Percentiles rank a stretch among this genome's conserved stretches.
These are phyloP conservation scores for Fusarium napiforme DNA, from an alignment of 2,329 filamentous ascomycete species.

Conservation along the genomic window DNA sequence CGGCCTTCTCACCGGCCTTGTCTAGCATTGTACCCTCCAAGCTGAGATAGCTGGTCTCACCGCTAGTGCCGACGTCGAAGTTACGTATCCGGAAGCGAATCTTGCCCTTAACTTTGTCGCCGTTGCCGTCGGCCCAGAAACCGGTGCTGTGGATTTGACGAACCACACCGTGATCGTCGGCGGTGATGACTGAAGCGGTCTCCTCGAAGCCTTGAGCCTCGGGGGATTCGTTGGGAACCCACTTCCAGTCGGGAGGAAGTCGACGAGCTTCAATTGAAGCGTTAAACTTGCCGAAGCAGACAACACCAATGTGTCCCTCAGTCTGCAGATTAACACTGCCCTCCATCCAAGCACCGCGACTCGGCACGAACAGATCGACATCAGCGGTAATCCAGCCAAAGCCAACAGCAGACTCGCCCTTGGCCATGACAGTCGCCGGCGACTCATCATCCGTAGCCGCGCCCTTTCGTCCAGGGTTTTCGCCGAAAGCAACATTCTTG, in stretches of 20 bases:
- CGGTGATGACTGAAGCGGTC: constrained; percentile 54
- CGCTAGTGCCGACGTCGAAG: constrained; percentile 81
- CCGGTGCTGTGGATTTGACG: constrained; percentile 67
- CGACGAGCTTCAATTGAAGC: constrained; percentile 83
- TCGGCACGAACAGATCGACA: constrained; percentile 83
- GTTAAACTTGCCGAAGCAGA: constrained; percentile 93
- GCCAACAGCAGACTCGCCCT: constrained; percentile 86
- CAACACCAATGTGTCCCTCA: constrained; percentile 87
- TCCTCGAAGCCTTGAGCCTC: constrained; percentile 56
- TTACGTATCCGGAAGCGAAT: constrained; percentile 84
- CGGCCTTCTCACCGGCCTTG: constrained; percentile 70
- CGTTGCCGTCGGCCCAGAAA: constrained; percentile 79
- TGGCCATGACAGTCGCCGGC: constrained; percentile 59
- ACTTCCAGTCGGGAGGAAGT: constrained; percentile 83
- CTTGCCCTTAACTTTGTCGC: constrained; percentile 75
- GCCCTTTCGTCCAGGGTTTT: constrained; percentile 63
- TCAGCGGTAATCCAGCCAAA: constrained; percentile 92
- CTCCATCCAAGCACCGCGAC: constrained; percentile 77
- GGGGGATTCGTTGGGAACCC: constrained; percentile 69
- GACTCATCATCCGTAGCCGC: constrained; percentile 61
- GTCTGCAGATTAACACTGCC: constrained; percentile 88
- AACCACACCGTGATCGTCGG: constrained; percentile 63
- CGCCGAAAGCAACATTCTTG: constrained; percentile 73
- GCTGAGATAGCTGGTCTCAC: constrained; percentile 81
- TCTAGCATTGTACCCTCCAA: constrained; percentile 89